Evolutionary conservation across 345 rosid genomes (phyloP), one percentile per base, ranked within the genome.

Genomic region (Gossypioides kirkii): DNA sequence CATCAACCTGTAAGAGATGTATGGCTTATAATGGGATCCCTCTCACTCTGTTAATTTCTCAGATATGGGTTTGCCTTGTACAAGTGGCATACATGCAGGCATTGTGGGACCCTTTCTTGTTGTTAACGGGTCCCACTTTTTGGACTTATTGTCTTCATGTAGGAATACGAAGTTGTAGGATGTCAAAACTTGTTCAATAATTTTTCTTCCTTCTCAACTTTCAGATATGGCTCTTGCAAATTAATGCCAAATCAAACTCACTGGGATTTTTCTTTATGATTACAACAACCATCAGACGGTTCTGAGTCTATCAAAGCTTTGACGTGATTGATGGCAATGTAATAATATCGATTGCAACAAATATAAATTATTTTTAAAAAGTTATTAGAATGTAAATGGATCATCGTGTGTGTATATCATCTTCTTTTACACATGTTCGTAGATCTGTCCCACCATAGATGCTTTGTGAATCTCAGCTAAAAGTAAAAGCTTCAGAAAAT

Each of bases 11-110:
- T 64, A 56, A 70, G 80, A 18, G 32, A 10, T 77, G 87, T 80
- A 77, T 77, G 87, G 65, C 83, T 79, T 79, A 75, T 69, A 75
- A 73, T 76, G 81, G 84, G 70, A 69, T 74, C 63, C 75, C 59
- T 9, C 20, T 22, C 71, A 36, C n/a, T n/a, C 61, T 50, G 55
- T 18, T 53, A 22, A 26, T 60, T 43, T 60, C 52, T 50, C 26
- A 45, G 28, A 53, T n/a, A 8, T 55, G 56, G 62, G 43, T 43
- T 32, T 50, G 13, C 16, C 2, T 25, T 69, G 36, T 52, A 36
- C 83, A 77, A 73, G 73, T 80, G 86, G 64, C 78, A 52, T 11
- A 5, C 80, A 80, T 80, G 84, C 84, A 74, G 25, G 47, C 58
- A n/a, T 28, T 28, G 74, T 63, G 73, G 80, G 81, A 32, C 75